Evolutionary conservation across 2,329 filamentous ascomycete genomes (phyloP).

Genomic region (Epichloe aotearoae): DNA sequence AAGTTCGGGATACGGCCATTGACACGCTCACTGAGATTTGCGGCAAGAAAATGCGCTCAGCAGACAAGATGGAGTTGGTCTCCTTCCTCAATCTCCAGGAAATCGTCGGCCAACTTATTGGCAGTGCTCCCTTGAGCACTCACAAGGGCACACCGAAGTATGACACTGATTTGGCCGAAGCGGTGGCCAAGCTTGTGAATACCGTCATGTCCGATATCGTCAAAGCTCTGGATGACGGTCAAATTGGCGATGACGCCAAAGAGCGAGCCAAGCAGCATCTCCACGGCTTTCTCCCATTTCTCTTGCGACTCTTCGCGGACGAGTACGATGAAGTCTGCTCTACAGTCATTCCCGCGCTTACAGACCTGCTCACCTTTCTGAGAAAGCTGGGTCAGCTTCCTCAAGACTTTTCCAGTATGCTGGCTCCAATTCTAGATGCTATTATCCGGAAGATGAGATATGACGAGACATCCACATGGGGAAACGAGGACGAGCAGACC

Average conservation of each 20-base stretch:
- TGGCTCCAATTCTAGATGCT: constrained; percentile 78
- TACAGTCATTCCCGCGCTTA: constrained; percentile 84
- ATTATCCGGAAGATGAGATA: constrained; percentile 96
- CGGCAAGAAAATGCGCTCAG: constrained; percentile 91
- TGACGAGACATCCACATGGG: constrained; percentile 89
- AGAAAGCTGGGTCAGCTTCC: constrained; percentile 68
- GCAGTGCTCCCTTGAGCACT: constrained; percentile 67
- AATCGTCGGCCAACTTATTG: constrained; percentile 75
- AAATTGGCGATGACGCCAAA: constrained; percentile 49
- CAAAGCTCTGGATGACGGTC: constrained; percentile 60
- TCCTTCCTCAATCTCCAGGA: constrained; percentile 75
- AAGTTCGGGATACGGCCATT: constrained; percentile 79
- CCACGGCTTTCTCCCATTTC: constrained; percentile 69
- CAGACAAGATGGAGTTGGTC: constrained; percentile 91
- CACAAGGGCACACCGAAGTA: constrained; percentile 72
- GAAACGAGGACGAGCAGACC: constrained; percentile 83
- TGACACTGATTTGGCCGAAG: constrained; percentile 90
- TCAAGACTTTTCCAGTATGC: constrained; percentile 63
- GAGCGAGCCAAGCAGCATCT: constrained; percentile 70
- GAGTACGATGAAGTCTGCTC: constrained; percentile 98
- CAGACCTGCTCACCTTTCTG: constrained; percentile 81
- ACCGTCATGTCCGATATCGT: constrained; percentile 79
- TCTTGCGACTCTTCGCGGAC: constrained; percentile 90
- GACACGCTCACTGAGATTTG: constrained; percentile 94
- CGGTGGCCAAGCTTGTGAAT: constrained; percentile 91